Evolutionary conservation across 2,329 filamentous ascomycete genomes (phyloP), one percentile per base, ranked within the genome.

Genomic region (Dactylellina drechsleri): DNA sequence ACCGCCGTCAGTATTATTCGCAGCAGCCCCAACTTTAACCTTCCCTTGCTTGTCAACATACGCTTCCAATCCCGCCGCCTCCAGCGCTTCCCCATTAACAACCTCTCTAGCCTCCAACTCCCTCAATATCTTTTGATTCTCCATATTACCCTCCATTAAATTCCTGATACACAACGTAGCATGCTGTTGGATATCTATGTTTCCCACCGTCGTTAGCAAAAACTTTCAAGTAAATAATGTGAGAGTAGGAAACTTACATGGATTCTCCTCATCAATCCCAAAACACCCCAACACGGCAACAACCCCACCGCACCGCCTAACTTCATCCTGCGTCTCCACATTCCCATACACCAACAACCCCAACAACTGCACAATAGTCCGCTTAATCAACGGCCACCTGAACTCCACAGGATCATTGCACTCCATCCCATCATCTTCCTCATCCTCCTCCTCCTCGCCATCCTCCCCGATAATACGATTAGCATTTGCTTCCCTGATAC

Each of bases 201-300:
- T 59, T 10, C 36, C 36, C 45, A 18, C n/a, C 26, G 23, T 23
- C 23, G 6, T 49, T 45, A 53, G 16, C 15, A 43, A 47, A 28
- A 43, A 8, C 6, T 41, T 7, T 5, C 31, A 41, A 15, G 18
- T 15, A 7, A 4, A 18, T 56, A 40, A 18, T 23, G 23, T 15
- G 23, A 52, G 18, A 45, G 47, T 8, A 28, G 18, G 26, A 52
- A 12, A 77, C 78, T 75, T 58, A 79, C 78, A 80, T 71, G 79
- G 79, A 73, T 80, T 80, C 60, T 80, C 78, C 62, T 80, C 79
- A 53, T 80, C 79, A 59, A 79, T 71, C 57, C 78, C 79, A 43
- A 78, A 80, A 57, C 78, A 78, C 59, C 77, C 78, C 4, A 80
- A 52, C 23, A 80, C 71, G 2, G 70, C 74, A 20, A 77, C 57